Base-by-base conservation (phyloP, 176 grass and related monocot genomes). In the Chrysopogon serrulatus region DNA sequence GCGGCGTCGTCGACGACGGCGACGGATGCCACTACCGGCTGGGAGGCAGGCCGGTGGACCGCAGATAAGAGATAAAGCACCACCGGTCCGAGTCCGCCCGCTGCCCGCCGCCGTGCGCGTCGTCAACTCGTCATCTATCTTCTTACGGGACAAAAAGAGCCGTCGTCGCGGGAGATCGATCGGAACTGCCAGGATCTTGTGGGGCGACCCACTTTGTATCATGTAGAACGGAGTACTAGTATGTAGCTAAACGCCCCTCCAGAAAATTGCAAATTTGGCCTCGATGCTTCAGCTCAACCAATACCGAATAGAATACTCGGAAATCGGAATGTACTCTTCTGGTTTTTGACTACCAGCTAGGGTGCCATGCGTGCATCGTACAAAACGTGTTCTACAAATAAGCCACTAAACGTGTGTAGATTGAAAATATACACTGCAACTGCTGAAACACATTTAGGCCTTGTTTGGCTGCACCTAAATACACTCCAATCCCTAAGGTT, bases 101-200 rank as follows among this genome's bases (percentile, higher is more conserved):
- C 53, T 57, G 53, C 53, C 53, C 53, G 23, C 49, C 19, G 53
- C 53, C 53, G 53, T 57, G 53, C 64, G 14, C 41, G 41, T 41
- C 76, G 59, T 62, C 40, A 32, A 42, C 39, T n/a, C n/a, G n/a
- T n/a, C n/a, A n/a, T n/a, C n/a, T n/a, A n/a, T n/a, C n/a, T n/a
- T n/a, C n/a, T n/a, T 79, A 60, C 39, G 26, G 76, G 37, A 63
- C 76, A 79, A 79, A 79, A 65, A 65, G 77, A 43, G 27, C 27
- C 77, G 6, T 21, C 27, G 60, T 65, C 60, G 60, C 44, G 28
- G 41, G 77, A 31, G 41, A 33, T 79, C 59, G 39, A 71, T 71
- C n/a, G n/a, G 67, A 42, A 41, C 10, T 6, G 24, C 9, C 9
- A 17, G 61, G 60, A 66, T 79, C 41, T 35, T 18, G 54, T 42